These are phyloP conservation scores for Suhomyces sp. DNA, from an alignment of 805 yeast genomes.

Conservation along the genomic window DNA sequence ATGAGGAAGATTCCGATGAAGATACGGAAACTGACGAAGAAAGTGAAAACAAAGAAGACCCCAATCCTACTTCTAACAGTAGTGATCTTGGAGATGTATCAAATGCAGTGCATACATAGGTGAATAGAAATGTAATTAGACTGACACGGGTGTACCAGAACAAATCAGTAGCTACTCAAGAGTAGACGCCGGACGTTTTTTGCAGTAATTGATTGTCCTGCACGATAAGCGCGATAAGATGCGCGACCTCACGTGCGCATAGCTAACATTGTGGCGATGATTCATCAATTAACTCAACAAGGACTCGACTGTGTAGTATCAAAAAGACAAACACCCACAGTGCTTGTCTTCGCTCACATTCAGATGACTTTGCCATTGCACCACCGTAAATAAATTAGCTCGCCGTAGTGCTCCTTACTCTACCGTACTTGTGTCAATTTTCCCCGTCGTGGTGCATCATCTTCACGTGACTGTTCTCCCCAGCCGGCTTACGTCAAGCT, in stretches of 20 bases:
- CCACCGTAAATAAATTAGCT: background rate
- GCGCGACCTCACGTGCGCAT: background rate
- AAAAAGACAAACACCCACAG: background rate
- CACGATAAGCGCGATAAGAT: background rate
- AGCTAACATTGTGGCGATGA: background rate
- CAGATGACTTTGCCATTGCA: too few species aligned
- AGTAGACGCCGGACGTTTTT: too few species aligned
- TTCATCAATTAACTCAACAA: background rate
- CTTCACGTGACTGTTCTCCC: background rate
- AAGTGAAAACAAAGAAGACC: background rate
- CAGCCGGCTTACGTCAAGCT: background rate
- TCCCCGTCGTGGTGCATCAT: background rate
- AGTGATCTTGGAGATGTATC: background rate
- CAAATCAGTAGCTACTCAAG: too few species aligned
- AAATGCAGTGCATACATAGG: background rate
- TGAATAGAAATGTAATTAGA: background rate
- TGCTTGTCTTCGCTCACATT: too few species aligned
- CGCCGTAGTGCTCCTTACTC: background rate
- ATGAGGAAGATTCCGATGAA: constrained; percentile 11
- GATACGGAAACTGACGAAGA: constrained; percentile 8
- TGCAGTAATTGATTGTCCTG: background rate
- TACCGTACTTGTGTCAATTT: background rate
- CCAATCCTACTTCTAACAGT: background rate
- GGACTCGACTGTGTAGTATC: background rate
- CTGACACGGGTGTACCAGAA: too few species aligned